A percentile compares a stretch with the other conserved stretches of the same genome.
These are phyloP conservation scores for Austroboletus eburneus DNA, from an alignment of 768 basidiomycete species.

Conservation along the genomic window DNA sequence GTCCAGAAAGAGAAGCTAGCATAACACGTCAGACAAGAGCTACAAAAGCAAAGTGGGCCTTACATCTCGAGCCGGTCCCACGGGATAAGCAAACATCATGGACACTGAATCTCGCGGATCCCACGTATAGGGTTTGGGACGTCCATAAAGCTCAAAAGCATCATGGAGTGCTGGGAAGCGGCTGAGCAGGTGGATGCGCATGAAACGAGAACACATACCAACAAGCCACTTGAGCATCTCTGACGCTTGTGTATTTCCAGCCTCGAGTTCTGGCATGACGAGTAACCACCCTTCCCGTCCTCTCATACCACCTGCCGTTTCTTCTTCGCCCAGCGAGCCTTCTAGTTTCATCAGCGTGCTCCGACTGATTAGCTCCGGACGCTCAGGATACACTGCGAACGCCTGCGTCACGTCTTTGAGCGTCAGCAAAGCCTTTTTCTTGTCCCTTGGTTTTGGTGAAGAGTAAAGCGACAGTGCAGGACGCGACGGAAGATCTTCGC, in stretches of 20 bases:
- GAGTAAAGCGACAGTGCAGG: slow-evolving; percentile 55
- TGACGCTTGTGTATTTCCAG: slow-evolving; percentile 53
- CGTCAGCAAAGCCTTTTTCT: slow-evolving; percentile 67
- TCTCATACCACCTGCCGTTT: slow-evolving; percentile 62
- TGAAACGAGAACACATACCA: slow-evolving; percentile 44
- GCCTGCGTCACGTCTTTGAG: slow-evolving; percentile 72
- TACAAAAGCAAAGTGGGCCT: slow-evolving; percentile 26
- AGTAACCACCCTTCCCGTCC: slow-evolving; percentile 80
- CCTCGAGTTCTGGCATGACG: slow-evolving; percentile 84
- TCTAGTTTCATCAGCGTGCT: slow-evolving; percentile 93
- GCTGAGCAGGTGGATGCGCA: slow-evolving; percentile 5
- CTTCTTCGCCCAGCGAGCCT: slow-evolving; percentile 75
- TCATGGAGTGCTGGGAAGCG: slow-evolving; percentile 66
- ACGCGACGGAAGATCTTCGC: slow-evolving; percentile 31
- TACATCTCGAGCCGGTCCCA: slow-evolving; percentile 80
- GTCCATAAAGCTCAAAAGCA: slow-evolving; percentile 83
- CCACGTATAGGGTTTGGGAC: slow-evolving; percentile 84
- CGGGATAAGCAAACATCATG: slow-evolving; percentile 93
- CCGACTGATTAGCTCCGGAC: slow-evolving; percentile 83
- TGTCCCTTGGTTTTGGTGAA: slow-evolving; percentile 68
- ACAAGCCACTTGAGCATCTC: slow-evolving; percentile 93
- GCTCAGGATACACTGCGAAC: slow-evolving; percentile 93
- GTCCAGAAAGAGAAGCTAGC: slow-evolving; percentile 80
- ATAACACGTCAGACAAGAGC: slow-evolving; percentile 13
- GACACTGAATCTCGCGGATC: slow-evolving; percentile 78